phyloP scores from a whole-genome alignment of 352 stramenopile species.

The Phytopythium delawarense region DNA sequence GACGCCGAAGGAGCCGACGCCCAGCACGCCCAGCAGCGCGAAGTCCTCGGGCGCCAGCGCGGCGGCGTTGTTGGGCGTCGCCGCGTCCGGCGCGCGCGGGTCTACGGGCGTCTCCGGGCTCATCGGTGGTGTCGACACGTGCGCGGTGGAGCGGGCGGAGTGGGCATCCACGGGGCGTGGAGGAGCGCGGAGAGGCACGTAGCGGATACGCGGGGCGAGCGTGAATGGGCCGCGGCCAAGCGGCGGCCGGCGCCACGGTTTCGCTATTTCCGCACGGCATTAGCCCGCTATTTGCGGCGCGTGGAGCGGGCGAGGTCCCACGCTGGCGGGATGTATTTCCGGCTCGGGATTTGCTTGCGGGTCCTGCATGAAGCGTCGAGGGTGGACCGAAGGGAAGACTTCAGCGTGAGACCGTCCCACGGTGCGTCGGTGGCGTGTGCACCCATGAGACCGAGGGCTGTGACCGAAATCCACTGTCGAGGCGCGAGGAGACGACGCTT shows the following conservation, averaged over 20 bases:
- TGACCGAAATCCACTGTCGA: background rate
- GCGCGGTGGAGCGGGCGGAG: background rate
- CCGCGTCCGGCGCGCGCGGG: background rate
- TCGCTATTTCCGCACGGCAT: background rate
- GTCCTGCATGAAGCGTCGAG: too few relatives aligned
- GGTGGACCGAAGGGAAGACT: too few relatives aligned
- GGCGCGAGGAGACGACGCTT: too few relatives aligned
- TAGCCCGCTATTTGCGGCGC: background rate
- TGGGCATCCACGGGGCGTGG: background rate
- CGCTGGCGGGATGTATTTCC: too few relatives aligned
- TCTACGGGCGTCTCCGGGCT: constrained; percentile 10
- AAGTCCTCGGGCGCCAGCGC: constrained; percentile 47
- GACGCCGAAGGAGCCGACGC: constrained; percentile 72
- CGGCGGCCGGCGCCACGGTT: background rate
- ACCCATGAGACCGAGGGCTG: too few relatives aligned
- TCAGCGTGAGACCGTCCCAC: background rate
- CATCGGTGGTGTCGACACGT: background rate
- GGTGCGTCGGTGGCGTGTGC: background rate
- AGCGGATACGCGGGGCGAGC: background rate
- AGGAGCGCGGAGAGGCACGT: background rate
- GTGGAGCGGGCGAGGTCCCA: too few relatives aligned
- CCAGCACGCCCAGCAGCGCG: constrained; percentile 66
- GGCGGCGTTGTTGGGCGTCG: background rate
- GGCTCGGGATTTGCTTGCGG: too few relatives aligned
- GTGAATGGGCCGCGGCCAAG: background rate